Conservation (phyloP, 78 protist species). For the Monocercomonoides exilis region DNA sequence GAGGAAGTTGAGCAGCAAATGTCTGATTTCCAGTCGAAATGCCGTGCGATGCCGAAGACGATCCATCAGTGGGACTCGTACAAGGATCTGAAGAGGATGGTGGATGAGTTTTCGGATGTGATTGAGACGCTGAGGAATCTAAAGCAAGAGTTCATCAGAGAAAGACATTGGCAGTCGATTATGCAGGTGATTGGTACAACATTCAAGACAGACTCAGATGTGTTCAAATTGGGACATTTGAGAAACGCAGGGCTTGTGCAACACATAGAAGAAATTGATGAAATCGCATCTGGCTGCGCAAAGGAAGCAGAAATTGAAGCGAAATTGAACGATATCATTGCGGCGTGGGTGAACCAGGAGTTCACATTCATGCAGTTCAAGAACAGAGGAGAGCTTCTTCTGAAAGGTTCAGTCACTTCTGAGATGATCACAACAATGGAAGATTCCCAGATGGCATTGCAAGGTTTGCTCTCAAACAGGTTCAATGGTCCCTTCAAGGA, state of each 20-base stretch:
- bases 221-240: conserved; percentile 39
- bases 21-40: conserved; percentile 33
- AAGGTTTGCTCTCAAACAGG: conserved; percentile 48
- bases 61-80: conserved; percentile 64
- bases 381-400: conserved; percentile 49
- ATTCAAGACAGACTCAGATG: conserved; percentile 35
- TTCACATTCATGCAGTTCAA: conserved; percentile 53
- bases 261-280: conserved; percentile 56
- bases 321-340: conserved; percentile 12
- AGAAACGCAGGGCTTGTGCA: conserved; percentile 38
- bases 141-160: conserved; percentile 37
- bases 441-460: conserved; percentile 52
- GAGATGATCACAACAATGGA: conserved; percentile 57
- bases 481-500: conserved; percentile 56
- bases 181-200: conserved; percentile 2
- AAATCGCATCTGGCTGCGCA: conserved; percentile 48
- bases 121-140: conserved; percentile 48
- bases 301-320: conserved; percentile 63
- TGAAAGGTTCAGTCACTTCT: conserved; percentile 35
- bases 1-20: conserved; percentile 35
- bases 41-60: conserved; percentile 46
- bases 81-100: conserved; percentile 48
- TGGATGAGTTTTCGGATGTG: conserved; percentile 56
- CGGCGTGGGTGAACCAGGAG: conserved; percentile 43
- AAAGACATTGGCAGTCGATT: conserved; percentile 63